Conservation (phyloP, 352 stramenopile species). For the Elongisporangium anandrum region DNA sequence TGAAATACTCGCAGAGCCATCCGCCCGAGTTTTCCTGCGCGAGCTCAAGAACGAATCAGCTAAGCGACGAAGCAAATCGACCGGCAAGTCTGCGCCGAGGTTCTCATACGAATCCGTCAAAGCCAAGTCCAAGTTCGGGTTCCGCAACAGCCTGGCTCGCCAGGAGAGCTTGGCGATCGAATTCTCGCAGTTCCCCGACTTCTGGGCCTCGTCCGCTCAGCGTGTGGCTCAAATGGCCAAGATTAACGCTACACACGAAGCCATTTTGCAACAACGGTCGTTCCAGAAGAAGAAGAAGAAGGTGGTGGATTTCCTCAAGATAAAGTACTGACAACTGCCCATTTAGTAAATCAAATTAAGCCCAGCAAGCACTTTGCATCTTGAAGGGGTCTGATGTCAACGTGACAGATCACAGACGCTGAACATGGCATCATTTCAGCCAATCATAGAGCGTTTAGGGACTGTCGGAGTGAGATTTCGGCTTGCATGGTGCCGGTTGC, state of each 20-base stretch:
- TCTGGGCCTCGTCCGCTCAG: constrained; percentile 20
- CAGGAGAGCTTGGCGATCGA: constrained; percentile 30
- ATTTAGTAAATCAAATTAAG: too few relatives aligned
- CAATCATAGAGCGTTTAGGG: background rate
- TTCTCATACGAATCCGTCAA: constrained; percentile 3
- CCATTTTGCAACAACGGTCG: background rate
- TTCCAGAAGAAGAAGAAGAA: too few relatives aligned
- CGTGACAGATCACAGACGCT: too few relatives aligned
- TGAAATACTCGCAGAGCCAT: constrained; percentile 59
- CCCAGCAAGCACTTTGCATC: too few relatives aligned
- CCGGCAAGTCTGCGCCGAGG: constrained; percentile 2
- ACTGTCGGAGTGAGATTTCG: too few relatives aligned
- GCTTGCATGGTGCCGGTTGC: background rate
- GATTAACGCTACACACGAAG: background rate
- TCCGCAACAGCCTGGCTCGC: constrained; percentile 10
- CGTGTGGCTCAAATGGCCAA: background rate
- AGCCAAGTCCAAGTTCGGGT: constrained; percentile 6
- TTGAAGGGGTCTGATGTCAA: background rate
- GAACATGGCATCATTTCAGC: too few relatives aligned
- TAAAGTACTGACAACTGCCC: too few relatives aligned
- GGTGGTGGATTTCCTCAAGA: too few relatives aligned
- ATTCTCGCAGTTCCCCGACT: constrained; percentile 30
- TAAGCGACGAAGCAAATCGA: constrained; percentile 13
- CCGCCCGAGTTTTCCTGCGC: constrained; percentile 47
- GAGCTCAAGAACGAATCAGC: too few relatives aligned